A percentile compares a stretch with the other conserved stretches of the same genome.
phyloP scores from a whole-genome alignment of 257 asterid genomes.

The Solanum tarapatanum region DNA sequence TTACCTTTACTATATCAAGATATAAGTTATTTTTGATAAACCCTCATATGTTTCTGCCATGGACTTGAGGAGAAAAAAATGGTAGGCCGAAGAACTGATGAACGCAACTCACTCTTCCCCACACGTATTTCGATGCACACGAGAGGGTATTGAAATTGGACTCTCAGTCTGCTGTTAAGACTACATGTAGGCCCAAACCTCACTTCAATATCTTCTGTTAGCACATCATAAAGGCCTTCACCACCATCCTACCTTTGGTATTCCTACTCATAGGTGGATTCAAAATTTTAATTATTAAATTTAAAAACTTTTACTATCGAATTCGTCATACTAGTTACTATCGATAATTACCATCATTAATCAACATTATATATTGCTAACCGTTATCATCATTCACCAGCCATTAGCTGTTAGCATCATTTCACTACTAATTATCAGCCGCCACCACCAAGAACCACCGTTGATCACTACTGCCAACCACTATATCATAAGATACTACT shows the following conservation, averaged over 20 bases:
- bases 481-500: no score
- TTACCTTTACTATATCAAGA: neutral
- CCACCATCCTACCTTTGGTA: neutral
- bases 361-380: neutral
- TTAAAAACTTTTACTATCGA: neutral
- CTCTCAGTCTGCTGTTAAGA: neutral
- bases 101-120: neutral
- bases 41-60: accelerated
- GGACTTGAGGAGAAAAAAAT: neutral
- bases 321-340: neutral
- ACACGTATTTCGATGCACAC: neutral
- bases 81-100: neutral
- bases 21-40: neutral
- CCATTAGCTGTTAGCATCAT: neutral
- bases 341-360: neutral
- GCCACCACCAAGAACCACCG: neutral
- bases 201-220: neutral
- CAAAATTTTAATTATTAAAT: neutral
- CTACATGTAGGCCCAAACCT: neutral
- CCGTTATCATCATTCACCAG: neutral
- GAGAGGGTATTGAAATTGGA: neutral
- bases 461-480: no score
- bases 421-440: neutral
- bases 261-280: neutral
- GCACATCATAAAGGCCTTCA: neutral